Percentiles rank a stretch among this genome's conserved stretches.
phyloP scores from a whole-genome alignment of 2,329 filamentous ascomycete species.

The Elsinoe perseae region DNA sequence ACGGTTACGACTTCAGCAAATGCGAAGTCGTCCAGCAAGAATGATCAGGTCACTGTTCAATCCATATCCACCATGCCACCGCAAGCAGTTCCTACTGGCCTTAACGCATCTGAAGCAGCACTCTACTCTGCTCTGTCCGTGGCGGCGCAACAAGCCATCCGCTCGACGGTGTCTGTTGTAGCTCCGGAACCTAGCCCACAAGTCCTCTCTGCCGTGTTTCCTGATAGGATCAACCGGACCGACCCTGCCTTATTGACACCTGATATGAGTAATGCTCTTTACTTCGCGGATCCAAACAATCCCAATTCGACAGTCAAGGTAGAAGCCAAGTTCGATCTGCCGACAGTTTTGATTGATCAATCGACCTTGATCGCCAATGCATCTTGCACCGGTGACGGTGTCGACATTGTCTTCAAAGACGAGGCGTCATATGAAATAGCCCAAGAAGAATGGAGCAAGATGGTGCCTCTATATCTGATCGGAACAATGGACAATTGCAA shows the following conservation, averaged over 20 bases:
- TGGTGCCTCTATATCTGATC: neutral
- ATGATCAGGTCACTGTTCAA: too few relatives aligned
- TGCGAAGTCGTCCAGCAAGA: too few relatives aligned
- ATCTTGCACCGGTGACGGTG: neutral
- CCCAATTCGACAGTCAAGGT: neutral
- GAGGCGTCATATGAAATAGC: neutral
- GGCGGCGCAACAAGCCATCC: neutral
- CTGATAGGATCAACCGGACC: neutral
- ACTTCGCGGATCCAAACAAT: neutral
- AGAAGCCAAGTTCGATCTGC: neutral
- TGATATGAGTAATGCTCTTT: neutral
- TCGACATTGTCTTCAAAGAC: neutral
- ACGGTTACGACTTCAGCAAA: too few relatives aligned
- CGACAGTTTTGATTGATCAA: neutral
- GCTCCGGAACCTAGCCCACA: neutral
- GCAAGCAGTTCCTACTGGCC: too few relatives aligned
- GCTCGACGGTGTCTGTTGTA: neutral
- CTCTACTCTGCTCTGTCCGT: neutral
- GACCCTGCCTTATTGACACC: neutral
- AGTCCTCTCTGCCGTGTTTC: neutral
- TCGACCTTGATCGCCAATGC: neutral
- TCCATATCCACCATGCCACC: too few relatives aligned
- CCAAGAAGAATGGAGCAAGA: neutral
- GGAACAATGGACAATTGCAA: neutral
- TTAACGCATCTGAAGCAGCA: too few relatives aligned